phyloP scores from a whole-genome alignment of 2,329 filamentous ascomycete species.

The Hypoxylon sp. region DNA sequence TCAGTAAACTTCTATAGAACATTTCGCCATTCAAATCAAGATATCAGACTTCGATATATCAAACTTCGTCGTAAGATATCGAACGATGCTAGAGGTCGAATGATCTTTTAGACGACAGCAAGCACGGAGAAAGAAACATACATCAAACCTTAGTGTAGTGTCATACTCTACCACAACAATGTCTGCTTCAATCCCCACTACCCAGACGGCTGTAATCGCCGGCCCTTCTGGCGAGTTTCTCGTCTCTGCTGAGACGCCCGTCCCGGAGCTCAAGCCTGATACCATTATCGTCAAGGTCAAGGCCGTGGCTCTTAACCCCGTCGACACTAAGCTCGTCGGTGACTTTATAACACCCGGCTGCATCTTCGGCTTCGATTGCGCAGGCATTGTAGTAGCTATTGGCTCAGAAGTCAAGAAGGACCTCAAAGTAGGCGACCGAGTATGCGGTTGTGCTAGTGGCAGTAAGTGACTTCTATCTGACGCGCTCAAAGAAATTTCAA shows the following conservation, averaged over 20 bases:
- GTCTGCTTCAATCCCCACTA: conserved; percentile 28
- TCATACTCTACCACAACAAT: conserved; percentile 12
- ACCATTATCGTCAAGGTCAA: conserved; percentile 36
- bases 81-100: conserved; percentile 23
- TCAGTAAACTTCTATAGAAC: conserved; percentile 5
- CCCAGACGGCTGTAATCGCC: conserved; percentile 35
- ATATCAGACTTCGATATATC: conserved; percentile 19
- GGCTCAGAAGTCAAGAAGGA: conserved; percentile 39
- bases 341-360: conserved; percentile 35
- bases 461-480: conserved; percentile 5
- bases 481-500: background rate
- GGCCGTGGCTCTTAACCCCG: conserved; percentile 48
- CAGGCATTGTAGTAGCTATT: conserved; percentile 44
- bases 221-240: conserved; percentile 22
- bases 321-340: conserved; percentile 45
- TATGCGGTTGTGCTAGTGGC: conserved; percentile 51
- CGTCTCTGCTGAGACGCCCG: conserved; percentile 29
- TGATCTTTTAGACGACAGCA: conserved; percentile 21
- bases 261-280: conserved; percentile 34
- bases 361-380: conserved; percentile 46
- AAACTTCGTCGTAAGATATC: conserved; percentile 21
- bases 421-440: conserved; percentile 55
- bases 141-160: conserved; percentile 6
- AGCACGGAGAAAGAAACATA: conserved; percentile 14
- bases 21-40: conserved; percentile 12